These are phyloP conservation scores for Jackrogersella minutella DNA, from an alignment of 495 filamentous ascomycete species.

Conservation along the genomic window DNA sequence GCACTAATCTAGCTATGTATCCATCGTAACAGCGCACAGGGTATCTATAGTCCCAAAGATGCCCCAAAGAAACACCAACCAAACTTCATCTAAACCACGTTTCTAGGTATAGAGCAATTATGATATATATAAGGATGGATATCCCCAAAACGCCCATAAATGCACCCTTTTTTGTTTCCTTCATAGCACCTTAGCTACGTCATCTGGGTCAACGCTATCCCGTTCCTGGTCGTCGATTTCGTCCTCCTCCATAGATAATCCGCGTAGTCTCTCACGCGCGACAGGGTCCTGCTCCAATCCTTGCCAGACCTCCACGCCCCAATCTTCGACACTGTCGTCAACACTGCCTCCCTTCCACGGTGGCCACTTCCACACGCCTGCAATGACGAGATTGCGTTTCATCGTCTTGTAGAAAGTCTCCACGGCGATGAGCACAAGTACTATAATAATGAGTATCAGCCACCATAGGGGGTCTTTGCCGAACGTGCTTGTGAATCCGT, in stretches of 20 bases:
- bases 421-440: conserved; percentile 44
- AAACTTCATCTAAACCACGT: conserved; percentile 6
- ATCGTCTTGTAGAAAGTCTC: conserved; percentile 48
- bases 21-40: conserved; percentile 1
- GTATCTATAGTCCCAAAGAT: conserved; percentile 18
- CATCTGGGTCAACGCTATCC: conserved; percentile 24
- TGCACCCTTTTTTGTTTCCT: conserved; percentile 11
- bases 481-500: conserved; percentile 70
- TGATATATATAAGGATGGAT: conserved; percentile 20
- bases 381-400: conserved; percentile 48
- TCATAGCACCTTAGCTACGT: conserved; percentile 24
- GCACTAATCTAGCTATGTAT: conserved; percentile 7
- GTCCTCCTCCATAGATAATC: conserved; percentile 23
- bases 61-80: conserved; percentile 4
- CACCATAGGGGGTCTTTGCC: conserved; percentile 80
- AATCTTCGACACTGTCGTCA: conserved; percentile 50
- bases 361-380: conserved; percentile 49
- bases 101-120: neutral
- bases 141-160: conserved; percentile 19
- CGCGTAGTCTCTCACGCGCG: conserved; percentile 42
- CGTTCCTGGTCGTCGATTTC: conserved; percentile 22
- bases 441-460: conserved; percentile 65
- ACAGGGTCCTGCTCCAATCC: conserved; percentile 52
- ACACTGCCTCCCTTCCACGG: conserved; percentile 32
- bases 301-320: conserved; percentile 58